Evolutionary conservation across 768 basidiomycete genomes (phyloP).

Genomic region (Suillus sp.): DNA sequence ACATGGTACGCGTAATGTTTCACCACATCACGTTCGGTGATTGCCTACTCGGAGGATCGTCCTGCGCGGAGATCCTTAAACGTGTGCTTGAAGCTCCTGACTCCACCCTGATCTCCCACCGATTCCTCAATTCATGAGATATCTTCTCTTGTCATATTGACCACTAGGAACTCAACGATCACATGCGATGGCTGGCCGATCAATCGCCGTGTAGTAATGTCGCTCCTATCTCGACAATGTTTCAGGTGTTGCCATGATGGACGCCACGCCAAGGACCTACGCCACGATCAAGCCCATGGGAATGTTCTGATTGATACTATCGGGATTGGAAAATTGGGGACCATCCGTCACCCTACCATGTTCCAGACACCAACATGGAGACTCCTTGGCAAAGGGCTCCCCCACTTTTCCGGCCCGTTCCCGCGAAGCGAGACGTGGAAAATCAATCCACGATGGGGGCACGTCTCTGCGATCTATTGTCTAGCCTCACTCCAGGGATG

Average conservation of each 20-base stretch:
- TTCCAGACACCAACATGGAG: neutral
- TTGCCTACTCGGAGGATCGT: neutral
- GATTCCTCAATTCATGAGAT: neutral
- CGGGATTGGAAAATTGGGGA: neutral
- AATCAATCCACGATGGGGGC: neutral
- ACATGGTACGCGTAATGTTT: neutral
- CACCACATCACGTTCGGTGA: neutral
- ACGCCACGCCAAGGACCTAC: neutral
- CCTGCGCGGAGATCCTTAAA: neutral
- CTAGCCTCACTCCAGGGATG: neutral
- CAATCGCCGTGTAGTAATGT: neutral
- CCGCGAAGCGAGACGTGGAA: neutral
- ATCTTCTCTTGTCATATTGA: neutral
- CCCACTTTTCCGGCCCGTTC: neutral
- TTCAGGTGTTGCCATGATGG: slow-evolving; percentile 2
- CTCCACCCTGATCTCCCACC: slow-evolving; percentile 2
- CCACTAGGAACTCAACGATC: neutral
- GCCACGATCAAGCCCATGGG: slow-evolving; percentile 8
- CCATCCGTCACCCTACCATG: neutral
- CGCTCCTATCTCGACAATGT: slow-evolving; percentile 1
- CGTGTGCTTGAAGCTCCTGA: neutral
- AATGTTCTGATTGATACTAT: slow-evolving; percentile 7
- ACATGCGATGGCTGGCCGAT: neutral
- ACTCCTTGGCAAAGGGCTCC: slow-evolving; percentile 1
- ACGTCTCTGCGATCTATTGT: neutral